Conservation (phyloP, 352 stramenopile genomes). For the Phytophthora europaea region DNA sequence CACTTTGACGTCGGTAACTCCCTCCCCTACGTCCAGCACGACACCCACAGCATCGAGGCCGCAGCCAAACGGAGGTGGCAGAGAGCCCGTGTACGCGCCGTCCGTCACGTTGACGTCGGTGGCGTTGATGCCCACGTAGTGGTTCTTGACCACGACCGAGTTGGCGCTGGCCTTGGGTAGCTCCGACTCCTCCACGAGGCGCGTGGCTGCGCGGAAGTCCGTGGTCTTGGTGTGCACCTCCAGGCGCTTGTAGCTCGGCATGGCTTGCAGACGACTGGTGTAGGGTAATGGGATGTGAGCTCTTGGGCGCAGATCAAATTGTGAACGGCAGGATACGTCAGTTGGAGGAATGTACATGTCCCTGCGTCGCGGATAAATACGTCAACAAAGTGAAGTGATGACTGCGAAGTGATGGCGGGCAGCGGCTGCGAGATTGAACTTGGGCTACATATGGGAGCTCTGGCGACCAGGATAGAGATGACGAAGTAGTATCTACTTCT, state of each 20-base stretch:
- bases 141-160: slow-evolving; percentile 27
- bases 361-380: not conserved
- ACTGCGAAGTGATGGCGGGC: not conserved
- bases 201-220: slow-evolving; percentile 36
- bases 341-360: not conserved
- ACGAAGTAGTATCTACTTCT: too few relatives aligned
- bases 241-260: slow-evolving; percentile 13
- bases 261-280: not conserved
- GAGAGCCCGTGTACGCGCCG: slow-evolving; percentile 34
- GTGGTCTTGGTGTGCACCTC: slow-evolving; percentile 44
- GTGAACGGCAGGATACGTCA: not conserved
- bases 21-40: not conserved
- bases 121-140: slow-evolving; percentile 53
- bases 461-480: too few relatives aligned
- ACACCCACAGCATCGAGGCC: not conserved
- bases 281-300: not conserved
- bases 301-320: not conserved
- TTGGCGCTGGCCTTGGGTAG: slow-evolving; percentile 4
- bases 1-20: not conserved
- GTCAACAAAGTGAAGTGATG: not conserved
- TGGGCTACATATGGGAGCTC: too few relatives aligned
- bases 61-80: slow-evolving; percentile 38
- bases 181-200: slow-evolving; percentile 18
- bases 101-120: slow-evolving; percentile 58
- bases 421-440: too few relatives aligned